Conservation (phyloP, 495 filamentous ascomycete species). For the Podospora pseudopauciseta region DNA sequence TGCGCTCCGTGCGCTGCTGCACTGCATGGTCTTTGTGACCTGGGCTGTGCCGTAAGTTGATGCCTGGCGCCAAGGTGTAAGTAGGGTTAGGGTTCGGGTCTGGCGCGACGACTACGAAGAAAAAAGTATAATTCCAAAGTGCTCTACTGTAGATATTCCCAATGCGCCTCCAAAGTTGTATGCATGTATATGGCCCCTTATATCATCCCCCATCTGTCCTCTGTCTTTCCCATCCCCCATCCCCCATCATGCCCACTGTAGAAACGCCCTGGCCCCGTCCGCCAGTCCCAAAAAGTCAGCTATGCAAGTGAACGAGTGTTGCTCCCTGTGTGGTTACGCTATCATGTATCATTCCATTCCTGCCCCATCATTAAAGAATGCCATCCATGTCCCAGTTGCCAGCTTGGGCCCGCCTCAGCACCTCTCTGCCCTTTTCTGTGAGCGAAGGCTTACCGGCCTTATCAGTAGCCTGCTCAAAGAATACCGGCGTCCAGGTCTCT, state of each 20-base stretch:
- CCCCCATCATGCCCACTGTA: not conserved
- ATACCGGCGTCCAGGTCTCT: conserved; percentile 78
- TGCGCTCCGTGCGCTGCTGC: not conserved
- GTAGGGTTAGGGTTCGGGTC: not conserved
- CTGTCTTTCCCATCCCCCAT: not conserved
- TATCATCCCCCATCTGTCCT: not conserved
- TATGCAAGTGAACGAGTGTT: conserved; percentile 4
- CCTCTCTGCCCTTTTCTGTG: conserved; percentile 69
- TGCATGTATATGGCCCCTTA: conserved; percentile 10
- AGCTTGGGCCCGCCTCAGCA: conserved; percentile 63
- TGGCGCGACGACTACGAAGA: not conserved
- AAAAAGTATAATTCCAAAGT: not conserved
- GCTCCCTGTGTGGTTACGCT: too few species aligned
- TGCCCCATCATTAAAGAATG: conserved; percentile 26
- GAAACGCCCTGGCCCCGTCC: conserved; percentile 7
- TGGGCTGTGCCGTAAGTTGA: not conserved
- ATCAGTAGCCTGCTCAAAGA: conserved; percentile 74
- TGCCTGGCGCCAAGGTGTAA: not conserved
- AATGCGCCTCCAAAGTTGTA: not conserved
- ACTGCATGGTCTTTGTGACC: not conserved
- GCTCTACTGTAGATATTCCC: conserved; percentile 6
- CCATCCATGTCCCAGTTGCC: conserved; percentile 53
- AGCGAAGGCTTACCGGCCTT: conserved; percentile 74
- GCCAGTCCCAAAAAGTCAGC: not conserved
- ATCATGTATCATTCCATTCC: not conserved